These are phyloP conservation scores for Monosporascus sp. DNA, from an alignment of 2,329 filamentous ascomycete genomes.

Conservation along the genomic window DNA sequence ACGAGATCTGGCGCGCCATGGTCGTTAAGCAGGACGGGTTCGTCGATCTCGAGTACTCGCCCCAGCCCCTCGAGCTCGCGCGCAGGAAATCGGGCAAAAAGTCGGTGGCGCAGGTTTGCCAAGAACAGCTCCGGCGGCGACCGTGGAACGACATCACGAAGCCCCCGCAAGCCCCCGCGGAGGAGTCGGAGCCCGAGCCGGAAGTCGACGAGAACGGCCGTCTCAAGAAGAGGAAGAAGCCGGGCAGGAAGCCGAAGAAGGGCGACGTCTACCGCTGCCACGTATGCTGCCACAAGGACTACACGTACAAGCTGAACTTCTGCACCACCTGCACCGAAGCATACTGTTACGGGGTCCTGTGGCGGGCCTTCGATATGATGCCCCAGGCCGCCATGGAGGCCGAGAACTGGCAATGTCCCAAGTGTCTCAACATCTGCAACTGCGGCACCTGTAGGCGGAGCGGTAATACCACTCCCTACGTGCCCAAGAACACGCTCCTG, in stretches of 20 bases:
- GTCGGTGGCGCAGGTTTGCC: conserved; percentile 86
- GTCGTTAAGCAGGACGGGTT: conserved; percentile 70
- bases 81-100: conserved; percentile 64
- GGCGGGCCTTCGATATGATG: conserved; percentile 85
- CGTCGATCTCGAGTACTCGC: conserved; percentile 59
- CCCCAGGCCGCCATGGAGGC: conserved; percentile 78
- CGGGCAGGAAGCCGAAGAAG: conserved; percentile 47
- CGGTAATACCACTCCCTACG: conserved; percentile 68
- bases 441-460: conserved; percentile 70
- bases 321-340: conserved; percentile 72
- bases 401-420: conserved; percentile 81
- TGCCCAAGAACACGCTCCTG: conserved; percentile 79
- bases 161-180: conserved; percentile 32
- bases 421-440: conserved; percentile 80
- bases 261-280: conserved; percentile 64
- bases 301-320: conserved; percentile 76
- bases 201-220: conserved; percentile 61
- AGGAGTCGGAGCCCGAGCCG: conserved; percentile 33
- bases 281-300: conserved; percentile 75
- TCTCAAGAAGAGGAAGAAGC: conserved; percentile 60
- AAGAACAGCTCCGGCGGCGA: conserved; percentile 73
- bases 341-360: conserved; percentile 93
- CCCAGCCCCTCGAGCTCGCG: conserved; percentile 65
- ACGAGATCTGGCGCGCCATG: conserved; percentile 77
- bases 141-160: conserved; percentile 81